phyloP scores from a whole-genome alignment of 176 grass and related monocot species.

The Avena atlantica region DNA sequence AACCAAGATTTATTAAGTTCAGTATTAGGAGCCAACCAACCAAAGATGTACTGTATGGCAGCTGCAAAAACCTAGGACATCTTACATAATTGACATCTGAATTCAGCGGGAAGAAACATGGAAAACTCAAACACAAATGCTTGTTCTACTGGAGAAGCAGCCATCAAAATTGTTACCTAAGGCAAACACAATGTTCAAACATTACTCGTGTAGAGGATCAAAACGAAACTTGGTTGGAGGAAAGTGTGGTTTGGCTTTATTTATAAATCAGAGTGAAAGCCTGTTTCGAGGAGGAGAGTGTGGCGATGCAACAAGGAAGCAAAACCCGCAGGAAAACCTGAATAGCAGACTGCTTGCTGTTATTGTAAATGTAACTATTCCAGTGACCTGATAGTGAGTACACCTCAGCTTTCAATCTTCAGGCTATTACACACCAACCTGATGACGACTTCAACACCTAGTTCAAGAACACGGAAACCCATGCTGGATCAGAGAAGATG shows the following conservation, averaged over 20 bases:
- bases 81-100: constrained; percentile 29
- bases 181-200: not conserved
- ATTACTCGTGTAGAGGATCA: not conserved
- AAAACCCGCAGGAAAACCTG: not conserved
- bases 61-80: constrained; percentile 26
- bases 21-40: not conserved
- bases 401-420: not conserved
- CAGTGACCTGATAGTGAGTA: not conserved
- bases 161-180: constrained; percentile 24
- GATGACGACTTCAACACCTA: not conserved
- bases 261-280: no score
- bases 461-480: not conserved
- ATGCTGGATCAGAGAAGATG: not conserved
- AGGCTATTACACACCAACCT: not conserved
- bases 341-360: not conserved
- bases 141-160: constrained; percentile 9
- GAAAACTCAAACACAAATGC: constrained; percentile 28
- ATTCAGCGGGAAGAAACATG: not conserved
- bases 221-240: not conserved
- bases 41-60: not conserved
- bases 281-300: not conserved
- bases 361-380: constrained; percentile 18
- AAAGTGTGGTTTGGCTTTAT: not conserved
- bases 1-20: constrained; percentile 6
- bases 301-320: no score